Evolutionary conservation across 331 rosid genomes (phyloP).

Genomic region (Malus hybrid): DNA sequence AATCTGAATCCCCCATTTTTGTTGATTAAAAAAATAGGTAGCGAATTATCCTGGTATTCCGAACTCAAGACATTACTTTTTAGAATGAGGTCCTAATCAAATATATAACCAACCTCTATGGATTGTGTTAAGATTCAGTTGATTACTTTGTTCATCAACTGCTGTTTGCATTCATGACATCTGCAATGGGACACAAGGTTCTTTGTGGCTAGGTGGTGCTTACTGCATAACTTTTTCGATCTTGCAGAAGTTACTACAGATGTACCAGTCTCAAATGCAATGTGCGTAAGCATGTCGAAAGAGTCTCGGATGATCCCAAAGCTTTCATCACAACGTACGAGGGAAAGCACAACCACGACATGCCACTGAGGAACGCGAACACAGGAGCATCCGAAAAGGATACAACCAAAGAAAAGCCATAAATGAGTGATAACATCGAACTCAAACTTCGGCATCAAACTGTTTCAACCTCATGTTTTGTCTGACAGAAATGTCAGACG

Average conservation of each 20-base stretch:
- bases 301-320: conserved; percentile 76
- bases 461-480: neutral
- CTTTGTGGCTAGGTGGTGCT: neutral
- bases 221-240: conserved; percentile 5
- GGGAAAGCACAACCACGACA: conserved; percentile 93
- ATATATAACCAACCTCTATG: too few species aligned
- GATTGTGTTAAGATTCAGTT: neutral
- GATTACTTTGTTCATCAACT: neutral
- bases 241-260: conserved; percentile 85
- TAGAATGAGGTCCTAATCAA: too few species aligned
- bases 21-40: too few species aligned
- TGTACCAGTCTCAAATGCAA: conserved; percentile 76
- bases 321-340: conserved; percentile 84
- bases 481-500: neutral
- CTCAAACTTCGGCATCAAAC: neutral
- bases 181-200: neutral
- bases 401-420: conserved; percentile 24
- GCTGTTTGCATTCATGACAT: neutral
- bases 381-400: conserved; percentile 43
- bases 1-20: too few species aligned
- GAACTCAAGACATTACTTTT: neutral
- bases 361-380: conserved; percentile 50
- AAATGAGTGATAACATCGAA: neutral
- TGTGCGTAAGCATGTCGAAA: conserved; percentile 84
- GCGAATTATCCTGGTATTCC: too few species aligned